Percentiles rank a stretch among this genome's conserved stretches.
Conservation (phyloP, 805 yeast species). For the Saturnispora dispora region DNA sequence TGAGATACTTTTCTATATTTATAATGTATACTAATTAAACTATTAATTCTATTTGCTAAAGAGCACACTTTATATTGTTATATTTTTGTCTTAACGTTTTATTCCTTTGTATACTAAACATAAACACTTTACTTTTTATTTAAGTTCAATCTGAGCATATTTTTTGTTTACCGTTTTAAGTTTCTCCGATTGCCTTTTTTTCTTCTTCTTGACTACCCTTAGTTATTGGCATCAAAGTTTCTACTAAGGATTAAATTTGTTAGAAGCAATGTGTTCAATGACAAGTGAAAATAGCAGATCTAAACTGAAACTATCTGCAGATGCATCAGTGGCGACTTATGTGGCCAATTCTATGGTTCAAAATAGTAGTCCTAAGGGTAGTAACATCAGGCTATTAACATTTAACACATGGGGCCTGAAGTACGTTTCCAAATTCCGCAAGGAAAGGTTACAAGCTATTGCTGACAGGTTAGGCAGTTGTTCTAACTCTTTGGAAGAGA, state of each 20-base stretch:
- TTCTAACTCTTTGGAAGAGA: slow-evolving; percentile 17
- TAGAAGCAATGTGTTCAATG: background rate
- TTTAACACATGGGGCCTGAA: slow-evolving; percentile 88
- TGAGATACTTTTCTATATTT: background rate
- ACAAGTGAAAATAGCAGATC: background rate
- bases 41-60: background rate
- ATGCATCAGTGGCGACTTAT: background rate
- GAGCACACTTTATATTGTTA: background rate
- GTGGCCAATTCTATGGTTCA: background rate
- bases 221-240: background rate
- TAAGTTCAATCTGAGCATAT: background rate
- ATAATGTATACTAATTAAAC: background rate
- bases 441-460: slow-evolving; percentile 59
- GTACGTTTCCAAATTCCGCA: slow-evolving; percentile 64
- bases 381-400: slow-evolving; percentile 44
- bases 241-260: background rate
- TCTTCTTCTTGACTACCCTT: background rate
- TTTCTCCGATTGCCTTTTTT: background rate
- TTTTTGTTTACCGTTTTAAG: background rate
- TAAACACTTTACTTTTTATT: background rate
- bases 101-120: background rate
- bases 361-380: slow-evolving; percentile 1
- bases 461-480: slow-evolving; percentile 48
- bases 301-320: background rate
- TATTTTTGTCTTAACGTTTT: background rate